These are phyloP conservation scores for Nicotiana undulata DNA, from an alignment of 257 asterid species.

Conservation along the genomic window DNA sequence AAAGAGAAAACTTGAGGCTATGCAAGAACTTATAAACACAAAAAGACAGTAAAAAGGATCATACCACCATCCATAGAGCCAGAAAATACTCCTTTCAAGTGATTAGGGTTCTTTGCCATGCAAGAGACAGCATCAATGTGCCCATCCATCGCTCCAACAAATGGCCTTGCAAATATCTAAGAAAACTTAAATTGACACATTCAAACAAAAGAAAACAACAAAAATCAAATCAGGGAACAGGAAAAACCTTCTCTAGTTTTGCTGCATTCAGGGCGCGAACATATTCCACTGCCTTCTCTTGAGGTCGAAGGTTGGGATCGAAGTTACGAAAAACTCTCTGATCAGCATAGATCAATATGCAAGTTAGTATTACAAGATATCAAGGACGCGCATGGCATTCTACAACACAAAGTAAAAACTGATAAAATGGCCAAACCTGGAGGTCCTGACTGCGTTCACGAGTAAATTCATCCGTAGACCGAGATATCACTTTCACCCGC, in stretches of 20 bases:
- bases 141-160: slow-evolving; percentile 94
- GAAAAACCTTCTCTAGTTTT: slow-evolving; percentile 71
- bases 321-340: slow-evolving; percentile 83
- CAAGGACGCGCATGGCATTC: neutral
- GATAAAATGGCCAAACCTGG: slow-evolving; percentile 41
- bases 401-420: neutral
- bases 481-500: slow-evolving; percentile 82
- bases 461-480: slow-evolving; percentile 82
- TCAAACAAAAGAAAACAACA: neutral
- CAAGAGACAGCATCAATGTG: slow-evolving; percentile 77
- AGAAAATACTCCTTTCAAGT: slow-evolving; percentile 77
- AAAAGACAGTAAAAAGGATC: neutral
- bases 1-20: neutral
- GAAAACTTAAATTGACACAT: neutral
- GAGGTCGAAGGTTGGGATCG: slow-evolving; percentile 76
- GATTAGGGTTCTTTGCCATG: slow-evolving; percentile 84
- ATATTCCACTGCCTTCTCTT: slow-evolving; percentile 84
- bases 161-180: slow-evolving; percentile 85
- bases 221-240: neutral
- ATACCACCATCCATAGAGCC: slow-evolving; percentile 98
- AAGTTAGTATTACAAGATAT: neutral
- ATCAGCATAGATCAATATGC: neutral
- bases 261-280: slow-evolving; percentile 94
- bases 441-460: slow-evolving; percentile 97
- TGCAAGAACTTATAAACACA: neutral